Base-by-base conservation (phyloP, 2,329 filamentous ascomycete species). In the Diaporthe vexans region DNA sequence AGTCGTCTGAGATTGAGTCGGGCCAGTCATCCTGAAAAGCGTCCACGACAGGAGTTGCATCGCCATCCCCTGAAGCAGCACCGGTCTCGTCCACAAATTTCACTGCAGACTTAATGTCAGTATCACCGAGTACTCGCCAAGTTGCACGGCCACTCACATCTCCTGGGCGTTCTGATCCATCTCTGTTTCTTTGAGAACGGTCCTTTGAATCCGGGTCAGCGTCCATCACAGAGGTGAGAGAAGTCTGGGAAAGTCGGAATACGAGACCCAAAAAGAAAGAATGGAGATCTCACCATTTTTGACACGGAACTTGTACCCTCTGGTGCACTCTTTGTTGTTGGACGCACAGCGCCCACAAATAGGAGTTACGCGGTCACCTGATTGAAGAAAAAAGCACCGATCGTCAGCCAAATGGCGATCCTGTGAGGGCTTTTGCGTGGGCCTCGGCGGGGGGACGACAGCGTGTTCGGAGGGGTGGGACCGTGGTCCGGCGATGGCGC, bases 291-390 rank as follows among this genome's bases (percentile, higher is more conserved):
- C 68, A 81, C 79, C 76, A 29, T 75, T 77, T 21, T 78, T 78
- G 21, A 80, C 76, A 11, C 81, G 81, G 40, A 84, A 82, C 76
- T 82, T 82, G 76, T 82, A 80, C 35, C 79, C 80, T 57, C 79
- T 77, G 10, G 65, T 77, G 77, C 82, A 84, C 13, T 77, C 68
- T 8, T 77, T 78, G 33, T 78, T 76, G 46, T 76, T 77, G 67
- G 75, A 76, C 15, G 75, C 72, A 71, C 82, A 84, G 40, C 81
- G 79, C 29, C 82, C 80, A 73, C 82, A 83, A 5, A 77, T 75
- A 26, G 81, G 82, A 40, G 79, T 80, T 1, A 78, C 79, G 57
- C 85, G 83, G 73, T 87, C 85, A 78, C 85, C 85, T 86, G 74
- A 15, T 65, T 24, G 26, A 7, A 29, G 10, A 24, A 5, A 2